phyloP scores from a whole-genome alignment of 352 stramenopile species.

The Halophytophthora polymorphica region DNA sequence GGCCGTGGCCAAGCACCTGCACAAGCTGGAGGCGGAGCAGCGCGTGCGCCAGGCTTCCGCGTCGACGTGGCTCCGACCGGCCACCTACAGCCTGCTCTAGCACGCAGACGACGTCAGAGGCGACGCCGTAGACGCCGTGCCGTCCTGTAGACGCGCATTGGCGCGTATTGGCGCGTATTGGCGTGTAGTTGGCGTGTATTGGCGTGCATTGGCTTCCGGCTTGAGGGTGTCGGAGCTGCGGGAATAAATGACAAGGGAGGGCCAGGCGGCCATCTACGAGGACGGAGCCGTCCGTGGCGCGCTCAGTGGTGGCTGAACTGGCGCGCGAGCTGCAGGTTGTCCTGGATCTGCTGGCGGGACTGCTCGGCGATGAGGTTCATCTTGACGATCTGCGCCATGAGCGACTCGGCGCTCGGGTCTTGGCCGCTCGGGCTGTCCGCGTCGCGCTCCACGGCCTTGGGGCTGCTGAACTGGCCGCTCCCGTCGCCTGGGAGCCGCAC shows the following conservation, averaged over 20 bases:
- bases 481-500: not conserved
- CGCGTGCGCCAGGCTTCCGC: constrained; percentile 22
- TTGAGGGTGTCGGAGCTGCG: too few species aligned
- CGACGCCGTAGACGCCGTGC: too few species aligned
- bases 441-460: constrained; percentile 9
- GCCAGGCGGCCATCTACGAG: constrained; percentile 30
- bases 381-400: constrained; percentile 71
- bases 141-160: constrained; percentile 7
- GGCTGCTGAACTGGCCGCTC: constrained; percentile 15
- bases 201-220: too few species aligned
- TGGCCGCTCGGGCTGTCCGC: not conserved
- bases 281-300: constrained; percentile 36
- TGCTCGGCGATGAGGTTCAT: constrained; percentile 79
- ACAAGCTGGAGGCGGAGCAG: constrained; percentile 54
- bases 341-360: constrained; percentile 52
- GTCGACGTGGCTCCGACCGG: constrained; percentile 23
- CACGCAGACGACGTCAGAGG: too few species aligned
- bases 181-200: too few species aligned
- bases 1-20: constrained; percentile 56
- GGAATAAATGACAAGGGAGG: too few species aligned
- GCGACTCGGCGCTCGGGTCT: constrained; percentile 37
- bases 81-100: constrained; percentile 32
- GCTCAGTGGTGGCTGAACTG: constrained; percentile 24
- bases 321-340: constrained; percentile 55
- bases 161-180: too few species aligned